Evolutionary conservation across 768 basidiomycete species (phyloP).

Genomic region (Agaricus bisporus): DNA sequence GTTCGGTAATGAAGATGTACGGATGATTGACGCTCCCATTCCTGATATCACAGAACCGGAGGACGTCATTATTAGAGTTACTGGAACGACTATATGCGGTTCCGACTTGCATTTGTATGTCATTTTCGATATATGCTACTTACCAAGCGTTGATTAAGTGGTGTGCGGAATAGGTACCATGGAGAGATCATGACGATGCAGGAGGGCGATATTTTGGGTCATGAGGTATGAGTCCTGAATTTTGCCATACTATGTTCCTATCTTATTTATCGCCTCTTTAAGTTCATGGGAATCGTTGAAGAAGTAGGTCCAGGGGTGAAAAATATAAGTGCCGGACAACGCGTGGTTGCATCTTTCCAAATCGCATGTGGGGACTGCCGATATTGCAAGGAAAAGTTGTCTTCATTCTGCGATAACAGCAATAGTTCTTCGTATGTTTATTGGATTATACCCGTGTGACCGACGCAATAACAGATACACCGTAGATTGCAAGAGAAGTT

Average conservation of each 20-base stretch:
- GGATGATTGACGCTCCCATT: slow-evolving; percentile 32
- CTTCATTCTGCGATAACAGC: slow-evolving; percentile 69
- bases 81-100: slow-evolving; percentile 71
- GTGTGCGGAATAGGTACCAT: slow-evolving; percentile 36
- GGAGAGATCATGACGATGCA: slow-evolving; percentile 65
- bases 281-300: slow-evolving; percentile 69
- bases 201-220: slow-evolving; percentile 71
- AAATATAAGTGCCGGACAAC: slow-evolving; percentile 54
- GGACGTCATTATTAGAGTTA: slow-evolving; percentile 71
- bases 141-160: no score
- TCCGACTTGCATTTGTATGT: slow-evolving; percentile 52
- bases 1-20: slow-evolving; percentile 50
- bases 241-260: neutral
- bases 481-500: slow-evolving; percentile 46
- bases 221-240: slow-evolving; percentile 39
- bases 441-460: slow-evolving; percentile 8
- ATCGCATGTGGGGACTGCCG: slow-evolving; percentile 68
- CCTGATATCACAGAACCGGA: slow-evolving; percentile 63
- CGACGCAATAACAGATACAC: neutral
- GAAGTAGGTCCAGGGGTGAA: slow-evolving; percentile 59
- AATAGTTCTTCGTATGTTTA: slow-evolving; percentile 52
- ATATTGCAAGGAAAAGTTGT: slow-evolving; percentile 69
- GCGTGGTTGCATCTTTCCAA: slow-evolving; percentile 77
- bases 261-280: neutral
- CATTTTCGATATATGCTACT: neutral